phyloP scores from a whole-genome alignment of 2,329 filamentous ascomycete species.

The Tolypocladium album region DNA sequence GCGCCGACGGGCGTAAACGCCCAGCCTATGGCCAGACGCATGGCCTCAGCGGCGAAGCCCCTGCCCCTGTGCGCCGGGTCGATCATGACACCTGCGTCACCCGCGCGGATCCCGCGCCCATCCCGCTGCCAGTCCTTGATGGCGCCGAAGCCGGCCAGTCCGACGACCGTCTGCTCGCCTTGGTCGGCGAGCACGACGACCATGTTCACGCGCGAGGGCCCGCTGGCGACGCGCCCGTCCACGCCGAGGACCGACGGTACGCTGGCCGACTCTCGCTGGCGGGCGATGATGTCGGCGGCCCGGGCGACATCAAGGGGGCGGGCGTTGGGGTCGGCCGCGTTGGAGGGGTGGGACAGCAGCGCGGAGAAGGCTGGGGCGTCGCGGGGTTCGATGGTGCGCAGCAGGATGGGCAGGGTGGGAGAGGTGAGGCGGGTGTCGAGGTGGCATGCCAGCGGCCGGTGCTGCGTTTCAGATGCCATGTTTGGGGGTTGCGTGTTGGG shows the following conservation, averaged over 20 bases:
- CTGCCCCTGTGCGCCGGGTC: slow-evolving; percentile 10
- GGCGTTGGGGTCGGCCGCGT: slow-evolving; percentile 8
- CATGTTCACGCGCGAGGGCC: slow-evolving; percentile 15
- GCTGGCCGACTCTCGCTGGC: slow-evolving; percentile 13
- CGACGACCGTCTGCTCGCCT: slow-evolving; percentile 7
- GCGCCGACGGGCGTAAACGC: slow-evolving; percentile 9
- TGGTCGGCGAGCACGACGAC: slow-evolving; percentile 6
- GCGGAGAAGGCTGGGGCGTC: slow-evolving; percentile 11
- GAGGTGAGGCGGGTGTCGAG: slow-evolving; percentile 12
- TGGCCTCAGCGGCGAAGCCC: slow-evolving; percentile 15
- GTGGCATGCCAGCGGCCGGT: slow-evolving; percentile 6
- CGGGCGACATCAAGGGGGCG: slow-evolving; percentile 5
- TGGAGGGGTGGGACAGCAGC: slow-evolving; percentile 13
- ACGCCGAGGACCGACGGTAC: slow-evolving; percentile 10
- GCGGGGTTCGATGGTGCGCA: slow-evolving; percentile 11
- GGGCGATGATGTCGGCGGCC: slow-evolving; percentile 8
- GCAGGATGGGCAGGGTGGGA: slow-evolving; percentile 11
- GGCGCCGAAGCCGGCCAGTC: slow-evolving; percentile 17
- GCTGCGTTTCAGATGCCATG: background rate
- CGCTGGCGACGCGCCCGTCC: slow-evolving; percentile 6
- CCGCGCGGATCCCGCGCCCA: slow-evolving; percentile 9
- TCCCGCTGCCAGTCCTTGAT: slow-evolving; percentile 13
- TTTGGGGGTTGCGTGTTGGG: background rate
- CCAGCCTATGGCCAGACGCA: slow-evolving; percentile 14
- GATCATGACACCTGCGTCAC: slow-evolving; percentile 17